phyloP scores from a whole-genome alignment of 345 rosid species.

The Gossypium ekmanianum region DNA sequence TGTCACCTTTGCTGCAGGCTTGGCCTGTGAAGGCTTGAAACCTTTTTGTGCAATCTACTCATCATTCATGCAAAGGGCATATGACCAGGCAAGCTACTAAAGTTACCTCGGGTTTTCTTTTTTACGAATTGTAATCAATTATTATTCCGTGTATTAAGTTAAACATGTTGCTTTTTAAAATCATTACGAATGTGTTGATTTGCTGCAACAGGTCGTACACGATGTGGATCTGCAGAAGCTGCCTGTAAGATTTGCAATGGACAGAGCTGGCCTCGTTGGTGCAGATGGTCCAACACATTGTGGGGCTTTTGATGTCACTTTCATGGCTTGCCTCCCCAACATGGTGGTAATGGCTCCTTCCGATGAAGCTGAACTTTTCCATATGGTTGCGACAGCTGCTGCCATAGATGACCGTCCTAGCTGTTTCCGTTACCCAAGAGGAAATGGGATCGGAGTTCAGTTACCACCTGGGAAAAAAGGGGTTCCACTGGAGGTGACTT shows the following conservation, averaged over 20 bases:
- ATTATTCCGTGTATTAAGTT: background rate
- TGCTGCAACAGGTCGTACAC: constrained; percentile 69
- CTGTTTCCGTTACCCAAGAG: constrained; percentile 96
- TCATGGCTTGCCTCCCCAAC: constrained; percentile 98
- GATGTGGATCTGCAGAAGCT: constrained; percentile 95
- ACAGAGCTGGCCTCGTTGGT: constrained; percentile 95
- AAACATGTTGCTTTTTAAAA: background rate
- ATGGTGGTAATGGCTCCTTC: constrained; percentile 99
- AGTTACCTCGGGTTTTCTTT: background rate
- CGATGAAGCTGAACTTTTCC: constrained; percentile 94
- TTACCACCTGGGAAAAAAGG: constrained; percentile 87
- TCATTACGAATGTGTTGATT: background rate
- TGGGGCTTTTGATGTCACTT: constrained; percentile 92
- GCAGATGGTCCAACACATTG: constrained; percentile 99
- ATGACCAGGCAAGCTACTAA: constrained; percentile 73
- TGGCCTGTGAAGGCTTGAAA: constrained; percentile 92
- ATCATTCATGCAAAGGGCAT: constrained; percentile 95
- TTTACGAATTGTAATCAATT: background rate
- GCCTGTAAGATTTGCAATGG: constrained; percentile 98
- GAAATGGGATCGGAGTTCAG: constrained; percentile 75
- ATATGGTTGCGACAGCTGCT: constrained; percentile 96
- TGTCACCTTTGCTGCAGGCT: constrained; percentile 96
- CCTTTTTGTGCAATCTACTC: constrained; percentile 96
- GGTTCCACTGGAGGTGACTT: constrained; percentile 65
- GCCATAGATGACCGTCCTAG: constrained; percentile 90